A percentile compares a stretch with the other conserved stretches of the same genome.
Evolutionary conservation across 2,329 filamentous ascomycete species (phyloP).

Genomic region (Pseudocercospora fuligena): DNA sequence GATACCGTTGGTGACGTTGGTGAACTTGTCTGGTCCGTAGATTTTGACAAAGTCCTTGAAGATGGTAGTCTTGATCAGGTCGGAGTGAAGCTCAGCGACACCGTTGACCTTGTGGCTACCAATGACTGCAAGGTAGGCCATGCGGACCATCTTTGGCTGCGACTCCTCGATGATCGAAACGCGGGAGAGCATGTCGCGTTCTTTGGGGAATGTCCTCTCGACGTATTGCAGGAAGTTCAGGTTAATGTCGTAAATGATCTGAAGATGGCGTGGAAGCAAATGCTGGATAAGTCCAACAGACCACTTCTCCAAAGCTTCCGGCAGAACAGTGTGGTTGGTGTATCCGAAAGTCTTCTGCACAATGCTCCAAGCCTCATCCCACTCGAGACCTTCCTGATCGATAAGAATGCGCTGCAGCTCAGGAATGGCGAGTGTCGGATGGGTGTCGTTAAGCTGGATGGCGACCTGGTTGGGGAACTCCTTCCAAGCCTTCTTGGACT

Average conservation of each 20-base stretch:
- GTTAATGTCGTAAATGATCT: slow-evolving; percentile 73
- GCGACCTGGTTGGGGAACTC: slow-evolving; percentile 94
- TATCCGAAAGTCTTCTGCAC: slow-evolving; percentile 78
- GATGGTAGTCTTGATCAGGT: slow-evolving; percentile 98
- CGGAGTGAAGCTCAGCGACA: slow-evolving; percentile 95
- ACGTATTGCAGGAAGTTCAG: slow-evolving; percentile 88
- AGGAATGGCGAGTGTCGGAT: slow-evolving; percentile 93
- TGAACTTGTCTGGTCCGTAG: slow-evolving; percentile 96
- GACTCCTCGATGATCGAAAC: slow-evolving; percentile 99
- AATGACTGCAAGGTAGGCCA: slow-evolving; percentile 93
- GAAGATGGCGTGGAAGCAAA: slow-evolving; percentile 84
- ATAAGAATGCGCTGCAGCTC: slow-evolving; percentile 92
- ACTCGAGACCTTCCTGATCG: slow-evolving; percentile 87
- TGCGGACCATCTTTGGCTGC: slow-evolving; percentile 95
- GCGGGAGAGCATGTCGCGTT: slow-evolving; percentile 79
- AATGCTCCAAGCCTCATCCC: slow-evolving; percentile 88
- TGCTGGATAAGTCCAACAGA: slow-evolving; percentile 91
- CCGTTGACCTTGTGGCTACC: slow-evolving; percentile 99
- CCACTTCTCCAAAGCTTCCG: slow-evolving; percentile 98
- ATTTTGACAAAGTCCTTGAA: slow-evolving; percentile 98
- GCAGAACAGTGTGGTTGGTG: slow-evolving; percentile 97
- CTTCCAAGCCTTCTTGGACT: slow-evolving; percentile 86
- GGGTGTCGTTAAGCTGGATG: slow-evolving; percentile 97
- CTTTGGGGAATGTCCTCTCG: slow-evolving; percentile 86
- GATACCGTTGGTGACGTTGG: slow-evolving; percentile 97